Evolutionary conservation across 257 asterid species (phyloP).

Genomic region (Linderniella brevidens): DNA sequence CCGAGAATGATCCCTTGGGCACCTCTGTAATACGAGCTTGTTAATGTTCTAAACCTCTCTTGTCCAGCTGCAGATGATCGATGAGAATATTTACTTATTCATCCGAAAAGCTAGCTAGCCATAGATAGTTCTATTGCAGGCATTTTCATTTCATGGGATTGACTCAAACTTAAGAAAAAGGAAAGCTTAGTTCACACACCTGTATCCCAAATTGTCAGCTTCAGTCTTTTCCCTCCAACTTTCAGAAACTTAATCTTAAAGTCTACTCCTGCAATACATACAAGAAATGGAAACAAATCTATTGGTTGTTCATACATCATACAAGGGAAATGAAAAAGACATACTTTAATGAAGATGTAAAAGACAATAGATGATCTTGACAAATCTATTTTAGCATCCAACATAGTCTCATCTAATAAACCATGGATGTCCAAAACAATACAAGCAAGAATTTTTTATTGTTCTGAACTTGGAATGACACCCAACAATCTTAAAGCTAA

Average conservation of each 20-base stretch:
- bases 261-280: conserved; percentile 61
- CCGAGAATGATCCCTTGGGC: conserved; percentile 7
- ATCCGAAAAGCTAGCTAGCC: neutral
- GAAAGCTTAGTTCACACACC: conserved; percentile 19
- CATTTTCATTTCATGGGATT: neutral
- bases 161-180: neutral
- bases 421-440: too few relatives aligned
- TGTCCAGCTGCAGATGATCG: conserved; percentile 1
- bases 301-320: neutral
- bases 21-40: conserved; percentile 5
- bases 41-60: conserved; percentile 4
- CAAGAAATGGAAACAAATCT: neutral
- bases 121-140: neutral
- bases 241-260: conserved; percentile 76
- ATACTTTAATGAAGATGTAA: too few relatives aligned
- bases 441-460: too few relatives aligned
- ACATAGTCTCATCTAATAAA: too few relatives aligned
- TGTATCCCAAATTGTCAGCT: conserved; percentile 95
- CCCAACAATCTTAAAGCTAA: too few relatives aligned
- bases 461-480: too few relatives aligned
- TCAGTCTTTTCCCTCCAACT: conserved; percentile 62
- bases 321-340: neutral
- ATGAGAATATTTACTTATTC: neutral
- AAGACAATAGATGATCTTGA: too few relatives aligned
- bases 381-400: neutral